Percentiles rank a stretch among this genome's conserved stretches.
phyloP scores from a whole-genome alignment of 2,329 filamentous ascomycete species.

The Raffaelea albimanens region DNA sequence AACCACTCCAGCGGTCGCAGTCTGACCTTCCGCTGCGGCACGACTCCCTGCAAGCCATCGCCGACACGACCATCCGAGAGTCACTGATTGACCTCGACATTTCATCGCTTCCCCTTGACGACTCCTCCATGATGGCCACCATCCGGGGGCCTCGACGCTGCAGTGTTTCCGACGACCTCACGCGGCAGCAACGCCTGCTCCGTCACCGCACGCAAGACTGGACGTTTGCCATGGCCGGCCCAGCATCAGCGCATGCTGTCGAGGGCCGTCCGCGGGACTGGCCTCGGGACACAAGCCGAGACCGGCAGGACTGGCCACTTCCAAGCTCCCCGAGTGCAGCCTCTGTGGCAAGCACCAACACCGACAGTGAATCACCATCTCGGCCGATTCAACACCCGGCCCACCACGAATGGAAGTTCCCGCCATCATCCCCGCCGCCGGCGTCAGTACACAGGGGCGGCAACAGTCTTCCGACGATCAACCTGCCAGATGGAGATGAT shows the following conservation, averaged over 20 bases:
- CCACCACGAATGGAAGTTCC: too few relatives aligned
- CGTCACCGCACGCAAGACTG: slow-evolving; percentile 33
- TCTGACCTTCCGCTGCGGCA: slow-evolving; percentile 52
- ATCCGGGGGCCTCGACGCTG: slow-evolving; percentile 35
- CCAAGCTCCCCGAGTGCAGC: not conserved
- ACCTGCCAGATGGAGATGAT: not conserved
- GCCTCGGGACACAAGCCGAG: slow-evolving; percentile 15
- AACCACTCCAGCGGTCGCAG: slow-evolving; percentile 17
- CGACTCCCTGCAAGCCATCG: slow-evolving; percentile 27
- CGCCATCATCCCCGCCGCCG: too few relatives aligned
- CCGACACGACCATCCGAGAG: slow-evolving; percentile 42
- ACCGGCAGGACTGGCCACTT: too few relatives aligned
- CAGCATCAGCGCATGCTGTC: slow-evolving; percentile 37
- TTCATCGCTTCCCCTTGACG: slow-evolving; percentile 33
- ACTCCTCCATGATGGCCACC: too few relatives aligned
- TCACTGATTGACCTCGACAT: slow-evolving; percentile 56
- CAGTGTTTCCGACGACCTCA: slow-evolving; percentile 42
- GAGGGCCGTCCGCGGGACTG: slow-evolving; percentile 35
- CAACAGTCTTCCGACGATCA: too few relatives aligned
- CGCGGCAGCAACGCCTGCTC: slow-evolving; percentile 10
- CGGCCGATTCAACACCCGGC: too few relatives aligned
- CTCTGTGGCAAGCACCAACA: not conserved
- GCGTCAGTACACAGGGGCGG: not conserved
- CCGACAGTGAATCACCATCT: not conserved
- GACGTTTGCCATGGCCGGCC: slow-evolving; percentile 39